Percentiles rank a stretch among this genome's conserved stretches.
phyloP scores from a whole-genome alignment of 805 yeast genomes.

The Monosporozyma yasuniensis region DNA sequence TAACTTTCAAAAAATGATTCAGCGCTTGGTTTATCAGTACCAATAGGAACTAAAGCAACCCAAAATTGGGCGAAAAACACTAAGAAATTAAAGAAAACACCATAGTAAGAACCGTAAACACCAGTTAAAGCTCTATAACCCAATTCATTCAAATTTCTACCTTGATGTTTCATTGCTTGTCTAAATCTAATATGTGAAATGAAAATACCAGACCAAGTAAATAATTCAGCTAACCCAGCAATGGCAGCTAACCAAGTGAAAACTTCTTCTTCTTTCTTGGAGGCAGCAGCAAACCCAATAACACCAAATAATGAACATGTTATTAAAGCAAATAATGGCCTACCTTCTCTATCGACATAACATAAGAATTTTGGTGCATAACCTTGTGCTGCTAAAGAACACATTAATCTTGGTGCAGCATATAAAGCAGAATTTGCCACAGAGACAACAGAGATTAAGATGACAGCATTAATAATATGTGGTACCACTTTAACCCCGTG shows the following conservation, averaged over 20 bases:
- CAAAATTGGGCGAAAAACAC: conserved; percentile 53
- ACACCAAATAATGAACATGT: conserved; percentile 46
- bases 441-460: conserved; percentile 61
- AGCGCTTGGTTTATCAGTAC: conserved; percentile 28
- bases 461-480: conserved; percentile 65
- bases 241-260: conserved; percentile 56
- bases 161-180: conserved; percentile 43
- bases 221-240: conserved; percentile 49
- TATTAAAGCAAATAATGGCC: conserved; percentile 49
- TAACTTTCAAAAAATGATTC: conserved; percentile 44
- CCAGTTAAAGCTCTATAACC: conserved; percentile 44
- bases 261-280: conserved; percentile 41
- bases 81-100: conserved; percentile 40
- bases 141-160: conserved; percentile 38
- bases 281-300: conserved; percentile 53
- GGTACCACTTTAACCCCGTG: conserved; percentile 60
- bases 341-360: conserved; percentile 48
- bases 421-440: conserved; percentile 72
- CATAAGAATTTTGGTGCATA: conserved; percentile 50
- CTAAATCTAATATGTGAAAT: conserved; percentile 47
- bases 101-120: conserved; percentile 41
- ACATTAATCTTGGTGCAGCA: conserved; percentile 63
- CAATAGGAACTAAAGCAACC: conserved; percentile 53
- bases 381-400: conserved; percentile 65
- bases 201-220: conserved; percentile 53